Evolutionary conservation across 2,329 filamentous ascomycete species (phyloP), one percentile per base, ranked within the genome.

Genomic region (Claviceps africana): DNA sequence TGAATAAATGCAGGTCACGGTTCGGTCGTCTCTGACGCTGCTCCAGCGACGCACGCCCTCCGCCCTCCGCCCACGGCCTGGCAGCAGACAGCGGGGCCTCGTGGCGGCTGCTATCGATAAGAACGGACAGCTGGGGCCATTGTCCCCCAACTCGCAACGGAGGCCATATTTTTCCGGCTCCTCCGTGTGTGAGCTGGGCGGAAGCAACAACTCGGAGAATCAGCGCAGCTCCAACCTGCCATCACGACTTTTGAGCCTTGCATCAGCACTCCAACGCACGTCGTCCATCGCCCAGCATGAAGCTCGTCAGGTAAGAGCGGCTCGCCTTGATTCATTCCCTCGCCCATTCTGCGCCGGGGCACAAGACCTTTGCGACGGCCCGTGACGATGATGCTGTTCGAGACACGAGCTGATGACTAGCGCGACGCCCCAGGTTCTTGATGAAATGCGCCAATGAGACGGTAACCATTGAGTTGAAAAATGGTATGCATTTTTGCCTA

Each of bases 381-480:
- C 3, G 11, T 37, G 13, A 19, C 13, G 19, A 50, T 2, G 28
- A 7, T 47, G 55, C 58, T 49, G 47, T 56, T 46, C 55, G 57
- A 56, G 53, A 57, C 52, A 28, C 19, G 39, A 43, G 39, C 52
- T 53, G 30, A 53, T 43, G 17, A 9, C 39, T 31, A n/a, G 43
- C 48, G 48, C 22, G 43, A 51, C 50, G n/a, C n/a, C 31, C 31
- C 70, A 97, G 93, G 69, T 98, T 98, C 71, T 77, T 98, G 62
- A 97, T 97, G 91, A 98, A 98, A 78, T 97, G 91, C 72, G 83
- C 87, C 71, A 97, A 96, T 71, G 93, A 98, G 76, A 95, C 93
- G 64, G 93, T 97, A 64, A 97, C 91, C 45, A 87, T 98, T 70
- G 93, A 98, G 72, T 78, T 98, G 61, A 98, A 98, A 72, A 97